phyloP scores from a whole-genome alignment of 2,329 filamentous ascomycete species.

The Akanthomyces muscarius region DNA sequence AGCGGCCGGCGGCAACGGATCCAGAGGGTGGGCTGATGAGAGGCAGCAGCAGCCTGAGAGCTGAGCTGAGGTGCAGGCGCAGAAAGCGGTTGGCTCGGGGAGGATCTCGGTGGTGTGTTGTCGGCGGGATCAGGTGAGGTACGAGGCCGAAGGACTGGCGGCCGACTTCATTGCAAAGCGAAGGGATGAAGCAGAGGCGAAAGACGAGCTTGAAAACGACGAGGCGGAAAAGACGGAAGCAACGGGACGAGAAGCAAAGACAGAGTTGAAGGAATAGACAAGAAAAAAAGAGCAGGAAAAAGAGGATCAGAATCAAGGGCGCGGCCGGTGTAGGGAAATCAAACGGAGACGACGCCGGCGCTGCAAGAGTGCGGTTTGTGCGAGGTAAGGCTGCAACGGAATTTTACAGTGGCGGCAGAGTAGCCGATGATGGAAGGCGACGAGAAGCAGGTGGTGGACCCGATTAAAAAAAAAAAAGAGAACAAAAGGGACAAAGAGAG shows the following conservation, averaged over 20 bases:
- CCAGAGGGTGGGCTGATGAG: background rate
- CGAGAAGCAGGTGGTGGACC: background rate
- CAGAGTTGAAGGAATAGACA: background rate
- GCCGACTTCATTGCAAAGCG: background rate
- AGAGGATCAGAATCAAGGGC: background rate
- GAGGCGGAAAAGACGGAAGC: background rate
- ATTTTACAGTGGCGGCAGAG: background rate
- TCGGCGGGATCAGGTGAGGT: constrained; percentile 8
- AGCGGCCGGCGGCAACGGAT: background rate
- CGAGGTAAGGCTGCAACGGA: background rate
- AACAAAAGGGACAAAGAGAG: too few species aligned
- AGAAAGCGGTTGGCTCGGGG: background rate
- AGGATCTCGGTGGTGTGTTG: background rate
- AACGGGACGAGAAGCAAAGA: background rate
- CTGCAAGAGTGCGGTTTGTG: background rate
- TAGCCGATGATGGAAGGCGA: background rate
- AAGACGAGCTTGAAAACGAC: background rate
- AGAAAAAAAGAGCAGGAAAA: background rate
- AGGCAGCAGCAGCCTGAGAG: background rate
- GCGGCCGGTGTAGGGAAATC: background rate
- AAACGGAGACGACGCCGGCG: background rate
- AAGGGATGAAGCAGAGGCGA: background rate
- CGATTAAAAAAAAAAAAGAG: too few species aligned
- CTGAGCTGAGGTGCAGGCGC: background rate
- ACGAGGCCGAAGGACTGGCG: constrained; percentile 3